phyloP scores from a whole-genome alignment of 1,284 basidiomycete species.

The Termitomyces sp. region DNA sequence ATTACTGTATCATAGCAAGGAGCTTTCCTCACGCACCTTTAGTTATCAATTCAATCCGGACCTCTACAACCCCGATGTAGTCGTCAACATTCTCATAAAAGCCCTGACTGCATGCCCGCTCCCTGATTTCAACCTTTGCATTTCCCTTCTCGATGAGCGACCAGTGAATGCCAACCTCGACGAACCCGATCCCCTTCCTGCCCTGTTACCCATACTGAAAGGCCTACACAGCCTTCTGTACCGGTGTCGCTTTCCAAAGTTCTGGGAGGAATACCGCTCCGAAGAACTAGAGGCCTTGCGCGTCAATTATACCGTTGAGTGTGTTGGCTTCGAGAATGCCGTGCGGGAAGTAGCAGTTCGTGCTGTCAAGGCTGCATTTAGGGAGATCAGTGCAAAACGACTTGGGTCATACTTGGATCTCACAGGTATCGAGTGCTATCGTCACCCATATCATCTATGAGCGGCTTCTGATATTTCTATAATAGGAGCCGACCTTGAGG shows the following conservation, averaged over 20 bases:
- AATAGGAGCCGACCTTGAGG: conserved; percentile 55
- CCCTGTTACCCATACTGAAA: conserved; percentile 72
- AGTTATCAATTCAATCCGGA: conserved; percentile 97
- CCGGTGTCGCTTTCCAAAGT: conserved; percentile 86
- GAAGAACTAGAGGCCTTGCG: conserved; percentile 65
- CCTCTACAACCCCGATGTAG: conserved; percentile 88
- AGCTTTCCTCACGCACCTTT: conserved; percentile 6
- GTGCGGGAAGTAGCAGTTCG: conserved; percentile 73
- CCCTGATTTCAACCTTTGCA: conserved; percentile 91
- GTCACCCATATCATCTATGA: conserved; percentile 19
- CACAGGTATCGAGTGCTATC: conserved; percentile 41
- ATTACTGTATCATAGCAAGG: not conserved
- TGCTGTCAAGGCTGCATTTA: conserved; percentile 77
- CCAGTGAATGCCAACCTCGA: conserved; percentile 56
- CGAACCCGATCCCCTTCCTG: conserved; percentile 74
- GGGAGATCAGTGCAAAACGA: conserved; percentile 64
- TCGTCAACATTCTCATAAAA: conserved; percentile 93
- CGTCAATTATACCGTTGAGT: conserved; percentile 82
- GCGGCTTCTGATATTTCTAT: conserved; percentile 12
- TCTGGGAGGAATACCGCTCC: conserved; percentile 77
- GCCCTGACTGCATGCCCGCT: conserved; percentile 77
- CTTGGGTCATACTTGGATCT: conserved; percentile 73
- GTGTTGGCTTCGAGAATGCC: conserved; percentile 75
- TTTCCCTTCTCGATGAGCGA: conserved; percentile 83
- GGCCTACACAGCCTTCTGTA: conserved; percentile 74